These are phyloP conservation scores for Tolypocladium ovalisporum DNA, from an alignment of 2,329 filamentous ascomycete genomes.

Conservation along the genomic window DNA sequence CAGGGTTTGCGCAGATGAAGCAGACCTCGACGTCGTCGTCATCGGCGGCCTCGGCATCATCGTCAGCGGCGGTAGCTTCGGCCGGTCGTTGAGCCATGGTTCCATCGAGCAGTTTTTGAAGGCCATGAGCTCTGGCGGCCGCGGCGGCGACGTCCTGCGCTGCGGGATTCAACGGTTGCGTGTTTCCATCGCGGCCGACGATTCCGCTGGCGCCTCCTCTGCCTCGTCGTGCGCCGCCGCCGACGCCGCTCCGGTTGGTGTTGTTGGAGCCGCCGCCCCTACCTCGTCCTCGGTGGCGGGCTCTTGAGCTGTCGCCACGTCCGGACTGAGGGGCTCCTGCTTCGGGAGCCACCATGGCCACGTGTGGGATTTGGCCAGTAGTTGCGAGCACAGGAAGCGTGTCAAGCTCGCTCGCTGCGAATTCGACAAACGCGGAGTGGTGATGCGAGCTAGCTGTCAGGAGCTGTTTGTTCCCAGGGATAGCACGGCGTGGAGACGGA, in stretches of 20 bases:
- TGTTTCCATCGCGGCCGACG: conserved; percentile 1
- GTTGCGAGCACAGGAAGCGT: neutral
- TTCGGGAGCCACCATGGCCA: conserved; percentile 7
- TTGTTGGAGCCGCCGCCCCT: conserved; percentile 16
- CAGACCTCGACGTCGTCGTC: conserved; percentile 72
- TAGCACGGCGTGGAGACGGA: neutral
- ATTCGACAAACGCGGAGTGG: neutral
- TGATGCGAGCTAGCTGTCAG: neutral
- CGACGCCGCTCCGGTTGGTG: conserved; percentile 14
- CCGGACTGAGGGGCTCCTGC: conserved; percentile 10
- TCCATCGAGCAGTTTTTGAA: conserved; percentile 7
- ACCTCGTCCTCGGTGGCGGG: conserved; percentile 32
- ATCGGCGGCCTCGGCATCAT: conserved; percentile 21
- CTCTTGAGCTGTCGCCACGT: conserved; percentile 22
- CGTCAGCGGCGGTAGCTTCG: conserved; percentile 13
- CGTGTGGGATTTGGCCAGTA: neutral
- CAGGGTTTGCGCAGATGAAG: conserved; percentile 92
- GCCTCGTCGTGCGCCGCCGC: conserved; percentile 19
- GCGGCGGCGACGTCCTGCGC: conserved; percentile 19
- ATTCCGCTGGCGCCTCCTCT: conserved; percentile 9
- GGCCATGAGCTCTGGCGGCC: conserved; percentile 18
- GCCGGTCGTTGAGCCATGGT: conserved; percentile 3
- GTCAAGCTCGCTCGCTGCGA: neutral
- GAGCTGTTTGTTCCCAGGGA: neutral
- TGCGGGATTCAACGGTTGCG: conserved; percentile 14